Evolutionary conservation across 148 eudicot genomes (phyloP).

Genomic region (Vaccinium vitisidaea): DNA sequence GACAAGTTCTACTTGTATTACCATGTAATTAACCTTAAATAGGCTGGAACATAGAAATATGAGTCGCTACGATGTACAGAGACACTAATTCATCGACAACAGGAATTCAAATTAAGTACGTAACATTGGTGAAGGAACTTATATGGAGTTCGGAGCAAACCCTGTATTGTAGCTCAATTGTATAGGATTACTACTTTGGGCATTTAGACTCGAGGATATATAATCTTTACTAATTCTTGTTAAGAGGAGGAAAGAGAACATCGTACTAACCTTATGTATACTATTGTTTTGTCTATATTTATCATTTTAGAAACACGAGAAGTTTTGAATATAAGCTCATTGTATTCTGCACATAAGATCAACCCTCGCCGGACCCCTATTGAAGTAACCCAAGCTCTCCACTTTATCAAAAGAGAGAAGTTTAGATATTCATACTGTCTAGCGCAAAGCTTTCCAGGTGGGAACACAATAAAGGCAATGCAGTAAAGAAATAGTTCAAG

Average conservation of each 20-base stretch:
- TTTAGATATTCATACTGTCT: background rate
- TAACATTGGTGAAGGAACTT: background rate
- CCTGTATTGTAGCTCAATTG: background rate
- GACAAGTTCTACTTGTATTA: background rate
- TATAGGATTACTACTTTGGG: background rate
- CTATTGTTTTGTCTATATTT: too few species aligned
- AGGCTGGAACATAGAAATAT: background rate
- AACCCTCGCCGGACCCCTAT: background rate
- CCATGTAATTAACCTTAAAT: background rate
- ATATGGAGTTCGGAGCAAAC: background rate
- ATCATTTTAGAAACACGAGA: background rate
- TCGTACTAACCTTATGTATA: too few species aligned
- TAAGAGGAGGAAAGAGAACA: too few species aligned
- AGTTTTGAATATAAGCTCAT: background rate
- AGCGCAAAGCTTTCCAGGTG: background rate
- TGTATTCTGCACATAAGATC: background rate
- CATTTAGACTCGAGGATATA: background rate
- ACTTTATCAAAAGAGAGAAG: background rate
- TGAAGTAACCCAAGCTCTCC: background rate
- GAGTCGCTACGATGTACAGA: background rate
- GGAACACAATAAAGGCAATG: background rate
- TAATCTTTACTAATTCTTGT: too few species aligned
- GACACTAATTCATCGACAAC: background rate
- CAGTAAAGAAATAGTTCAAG: slow-evolving; percentile 11
- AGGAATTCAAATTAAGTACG: background rate